phyloP scores from a whole-genome alignment of 2,329 filamentous ascomycete species.

The Diplodia sapinea region DNA sequence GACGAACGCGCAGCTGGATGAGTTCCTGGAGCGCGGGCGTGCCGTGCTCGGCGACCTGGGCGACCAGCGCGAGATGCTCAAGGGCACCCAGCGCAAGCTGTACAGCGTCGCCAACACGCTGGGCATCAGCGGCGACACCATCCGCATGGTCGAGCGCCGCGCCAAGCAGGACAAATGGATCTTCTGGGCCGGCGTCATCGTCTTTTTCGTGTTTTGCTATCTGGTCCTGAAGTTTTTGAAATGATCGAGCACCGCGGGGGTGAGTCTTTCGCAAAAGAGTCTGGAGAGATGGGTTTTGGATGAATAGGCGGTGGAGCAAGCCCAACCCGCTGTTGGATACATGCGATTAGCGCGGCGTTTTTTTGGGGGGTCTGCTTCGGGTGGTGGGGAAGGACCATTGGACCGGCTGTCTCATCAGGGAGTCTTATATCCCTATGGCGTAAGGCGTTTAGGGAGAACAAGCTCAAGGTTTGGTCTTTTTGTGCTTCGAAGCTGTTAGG shows the following conservation, averaged over 20 bases:
- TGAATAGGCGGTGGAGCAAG: neutral
- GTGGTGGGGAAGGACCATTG: neutral
- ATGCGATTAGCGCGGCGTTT: constrained; percentile 27
- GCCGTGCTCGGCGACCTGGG: constrained; percentile 88
- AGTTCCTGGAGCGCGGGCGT: constrained; percentile 89
- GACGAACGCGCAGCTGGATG: constrained; percentile 85
- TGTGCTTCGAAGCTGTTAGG: neutral
- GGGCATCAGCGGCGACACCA: constrained; percentile 92
- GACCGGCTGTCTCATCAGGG: neutral
- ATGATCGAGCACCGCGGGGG: constrained; percentile 44
- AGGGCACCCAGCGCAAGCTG: constrained; percentile 87
- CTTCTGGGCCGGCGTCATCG: constrained; percentile 82
- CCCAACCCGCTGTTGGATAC: neutral
- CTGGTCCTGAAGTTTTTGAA: constrained; percentile 83
- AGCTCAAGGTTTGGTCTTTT: neutral
- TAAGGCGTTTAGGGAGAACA: neutral
- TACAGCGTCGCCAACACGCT: constrained; percentile 95
- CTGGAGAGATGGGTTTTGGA: neutral
- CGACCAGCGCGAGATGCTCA: constrained; percentile 90
- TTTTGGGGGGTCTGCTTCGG: constrained; percentile 1
- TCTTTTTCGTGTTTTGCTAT: constrained; percentile 94
- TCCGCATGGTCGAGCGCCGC: constrained; percentile 91
- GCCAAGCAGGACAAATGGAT: constrained; percentile 98
- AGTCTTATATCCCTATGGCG: constrained; percentile 2
- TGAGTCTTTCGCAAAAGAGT: neutral